Percentiles rank a stretch among this genome's conserved stretches.
Evolutionary conservation across 169 alveolate species (phyloP).

Genomic region (Cryptosporidium sp.): DNA sequence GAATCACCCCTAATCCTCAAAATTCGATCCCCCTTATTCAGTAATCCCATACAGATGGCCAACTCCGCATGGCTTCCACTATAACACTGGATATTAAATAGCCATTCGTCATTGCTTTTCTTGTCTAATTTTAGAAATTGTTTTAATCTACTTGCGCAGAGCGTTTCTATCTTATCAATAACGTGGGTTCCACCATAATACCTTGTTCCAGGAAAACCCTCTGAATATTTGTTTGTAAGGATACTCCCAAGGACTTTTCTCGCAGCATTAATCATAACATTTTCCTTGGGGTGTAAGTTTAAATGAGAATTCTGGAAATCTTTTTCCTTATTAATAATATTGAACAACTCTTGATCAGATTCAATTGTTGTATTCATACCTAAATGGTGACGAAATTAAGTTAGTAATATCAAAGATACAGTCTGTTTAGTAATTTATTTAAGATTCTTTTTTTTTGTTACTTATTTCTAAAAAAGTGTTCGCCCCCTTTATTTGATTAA

Average conservation of each 20-base stretch:
- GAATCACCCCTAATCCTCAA: constrained; percentile 86
- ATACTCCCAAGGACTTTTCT: constrained; percentile 92
- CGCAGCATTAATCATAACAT: constrained; percentile 88
- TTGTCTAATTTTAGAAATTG: constrained; percentile 80
- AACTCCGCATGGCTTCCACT: constrained; percentile 83
- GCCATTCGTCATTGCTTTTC: constrained; percentile 86
- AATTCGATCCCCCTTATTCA: constrained; percentile 84
- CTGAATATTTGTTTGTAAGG: constrained; percentile 94
- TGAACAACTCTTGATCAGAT: constrained; percentile 8
- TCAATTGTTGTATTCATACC: not conserved
- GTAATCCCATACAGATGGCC: constrained; percentile 80
- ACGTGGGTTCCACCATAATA: constrained; percentile 93
- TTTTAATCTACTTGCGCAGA: constrained; percentile 85
- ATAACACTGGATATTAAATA: constrained; percentile 82
- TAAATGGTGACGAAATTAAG: not conserved
- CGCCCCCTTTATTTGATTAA: not conserved
- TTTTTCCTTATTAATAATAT: constrained; percentile 5
- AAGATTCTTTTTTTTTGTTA: not conserved
- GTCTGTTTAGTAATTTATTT: too few species aligned
- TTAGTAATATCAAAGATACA: not conserved
- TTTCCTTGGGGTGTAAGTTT: constrained; percentile 81
- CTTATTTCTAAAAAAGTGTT: not conserved
- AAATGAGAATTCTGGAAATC: constrained; percentile 19
- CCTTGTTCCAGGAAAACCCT: constrained; percentile 96
- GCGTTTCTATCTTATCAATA: constrained; percentile 88